Percentiles rank a stretch among this genome's conserved stretches.
Evolutionary conservation across 106 monocot species (phyloP).

Genomic region (Iris macrosiphon): DNA sequence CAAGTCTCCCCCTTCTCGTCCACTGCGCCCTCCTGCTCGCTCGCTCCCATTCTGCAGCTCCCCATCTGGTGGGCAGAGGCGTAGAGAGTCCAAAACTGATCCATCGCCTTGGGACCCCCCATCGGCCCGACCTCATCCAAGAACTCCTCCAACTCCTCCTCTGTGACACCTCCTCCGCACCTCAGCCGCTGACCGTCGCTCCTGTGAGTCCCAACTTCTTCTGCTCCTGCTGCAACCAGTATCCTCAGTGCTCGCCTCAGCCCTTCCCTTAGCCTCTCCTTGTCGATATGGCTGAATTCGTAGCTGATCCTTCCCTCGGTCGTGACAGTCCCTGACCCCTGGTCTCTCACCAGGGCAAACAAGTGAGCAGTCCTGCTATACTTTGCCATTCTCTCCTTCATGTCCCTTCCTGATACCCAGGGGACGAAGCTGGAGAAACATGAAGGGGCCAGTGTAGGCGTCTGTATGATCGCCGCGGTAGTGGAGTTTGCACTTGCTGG

Average conservation of each 20-base stretch:
- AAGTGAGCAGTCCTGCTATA: constrained; percentile 48
- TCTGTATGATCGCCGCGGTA: constrained; percentile 35
- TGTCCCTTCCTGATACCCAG: constrained; percentile 50
- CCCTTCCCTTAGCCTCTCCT: constrained; percentile 32
- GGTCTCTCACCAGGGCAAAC: constrained; percentile 43
- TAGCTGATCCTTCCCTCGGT: constrained; percentile 34
- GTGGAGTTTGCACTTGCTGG: constrained; percentile 2
- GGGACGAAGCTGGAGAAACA: constrained; percentile 26
- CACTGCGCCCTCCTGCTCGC: constrained; percentile 32
- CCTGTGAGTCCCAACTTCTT: constrained; percentile 55
- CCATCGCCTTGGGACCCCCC: constrained; percentile 22
- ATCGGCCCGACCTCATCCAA: constrained; percentile 25
- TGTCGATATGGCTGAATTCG: constrained; percentile 14
- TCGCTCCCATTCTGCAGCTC: constrained; percentile 58
- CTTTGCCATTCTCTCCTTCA: constrained; percentile 54
- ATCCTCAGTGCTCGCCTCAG: constrained; percentile 34
- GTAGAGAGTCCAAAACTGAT: constrained; percentile 19
- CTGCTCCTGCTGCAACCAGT: constrained; percentile 60
- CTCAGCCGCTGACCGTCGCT: constrained; percentile 48
- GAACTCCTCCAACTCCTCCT: constrained; percentile 46
- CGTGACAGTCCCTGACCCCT: constrained; percentile 29
- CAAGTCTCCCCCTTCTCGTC: constrained; percentile 62
- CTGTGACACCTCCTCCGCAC: constrained; percentile 24
- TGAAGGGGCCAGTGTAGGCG: constrained; percentile 32
- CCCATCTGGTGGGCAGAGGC: constrained; percentile 75